Base-by-base conservation (phyloP, 805 yeast species). In the Schwanniomyces polymorphus region DNA sequence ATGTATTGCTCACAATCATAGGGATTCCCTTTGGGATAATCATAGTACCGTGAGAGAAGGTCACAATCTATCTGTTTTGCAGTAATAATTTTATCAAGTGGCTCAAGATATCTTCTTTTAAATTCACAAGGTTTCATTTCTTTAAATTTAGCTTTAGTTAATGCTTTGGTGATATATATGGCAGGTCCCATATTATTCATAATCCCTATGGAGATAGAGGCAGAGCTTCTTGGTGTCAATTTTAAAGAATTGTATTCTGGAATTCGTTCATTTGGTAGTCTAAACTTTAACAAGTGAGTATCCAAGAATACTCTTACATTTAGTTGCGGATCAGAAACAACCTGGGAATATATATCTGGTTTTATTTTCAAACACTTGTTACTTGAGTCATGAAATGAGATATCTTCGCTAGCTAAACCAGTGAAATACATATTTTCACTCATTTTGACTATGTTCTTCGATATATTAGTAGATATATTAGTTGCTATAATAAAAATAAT, bases 341-440 rank as follows among this genome's bases (percentile, higher is more conserved):
- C 44, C 10, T 21, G 12, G 12, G 39, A 23, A 27, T 27, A 42
- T 42, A 42, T 14, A 4, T 12, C 17, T 5, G 38, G 39, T n/a
- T 42, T 42, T 28, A 42, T 33, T 34, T 26, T 31, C 12, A 33
- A 31, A 17, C 31, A 27, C 10, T 12, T 8, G 16, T 23, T 31
- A 5, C 12, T 27, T 23, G 44, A 27, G 12, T 31, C 44, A 42
- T 42, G 29, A 27, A 28, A 18, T n/a, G 35, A 31, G 12, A 42
- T 42, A 34, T 31, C 21, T 10, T 31, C 26, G 16, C n/a, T 42
- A 12, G 27, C 46, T 43, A 37, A 37, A 18, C 46, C 46, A 6
- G 46, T 37, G 26, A 43, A 43, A 33, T 43, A 43, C 46, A 43
- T 43, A 18, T 8, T 23, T 16, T 40, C 17, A 31, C n/a, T 31